Evolutionary conservation across 1,284 basidiomycete genomes (phyloP), one percentile per base, ranked within the genome.

Genomic region (Fomitiporia mediterranea): DNA sequence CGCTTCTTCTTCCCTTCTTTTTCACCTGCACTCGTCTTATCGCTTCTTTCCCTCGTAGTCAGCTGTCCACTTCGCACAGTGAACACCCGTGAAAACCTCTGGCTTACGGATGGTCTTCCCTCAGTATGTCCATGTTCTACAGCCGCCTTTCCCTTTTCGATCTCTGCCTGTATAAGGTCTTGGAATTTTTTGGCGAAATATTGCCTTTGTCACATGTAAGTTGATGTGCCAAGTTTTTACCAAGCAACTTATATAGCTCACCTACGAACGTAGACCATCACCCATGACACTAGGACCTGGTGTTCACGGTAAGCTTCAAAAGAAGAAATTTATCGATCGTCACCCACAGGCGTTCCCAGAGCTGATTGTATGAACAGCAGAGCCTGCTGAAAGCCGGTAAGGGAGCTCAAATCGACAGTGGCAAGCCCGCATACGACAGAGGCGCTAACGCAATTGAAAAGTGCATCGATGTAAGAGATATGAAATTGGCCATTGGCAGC

Each of bases 351-450:
- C 61, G 76, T 86, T 5, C 88, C 88, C 27, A 86, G 62, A 61
- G 79, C 83, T 84, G 89, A 86, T 66, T 82, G 81, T 19, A 87
- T 65, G 67, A 88, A 86, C 51, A 93, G 65, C 21, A 94, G 74
- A 15, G 72, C 74, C 73, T 94, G 91, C 66, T 94, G 91, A 74
- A 83, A 89, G 46, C 72, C 70, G 1, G 89, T 93, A 64, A 90
- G 70, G 43, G 74, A 72, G 65, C 86, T 90, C 63, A 93, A 69
- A 68, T 93, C 83, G 62, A 91, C 73, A 4, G 89, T 84, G 40
- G 80, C 77, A 25, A 94, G 74, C 11, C 91, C 90, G 63, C 87
- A 90, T 57, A 91, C 86, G 2, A 84, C 84, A 74, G 91, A 83
- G 7, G 88, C 83, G 67, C 84, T 89, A 65, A 91, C 79, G 59